These are phyloP conservation scores for Acanthamoeba castellanii DNA, from an alignment of 208 protist species.

Conservation along the genomic window DNA sequence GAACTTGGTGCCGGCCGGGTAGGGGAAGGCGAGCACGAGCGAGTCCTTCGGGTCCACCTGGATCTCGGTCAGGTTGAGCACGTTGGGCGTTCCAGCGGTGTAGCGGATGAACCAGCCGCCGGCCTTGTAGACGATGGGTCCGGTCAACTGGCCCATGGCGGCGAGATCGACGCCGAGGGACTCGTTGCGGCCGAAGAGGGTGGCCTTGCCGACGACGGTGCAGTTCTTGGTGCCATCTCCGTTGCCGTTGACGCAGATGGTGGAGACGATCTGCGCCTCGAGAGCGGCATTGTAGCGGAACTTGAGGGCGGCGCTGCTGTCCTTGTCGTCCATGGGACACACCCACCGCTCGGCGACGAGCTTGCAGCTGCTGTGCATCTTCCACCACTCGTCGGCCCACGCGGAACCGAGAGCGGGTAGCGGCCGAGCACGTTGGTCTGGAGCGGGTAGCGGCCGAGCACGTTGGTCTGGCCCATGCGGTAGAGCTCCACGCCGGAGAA, in stretches of 20 bases:
- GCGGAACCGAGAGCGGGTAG: constrained; percentile 80
- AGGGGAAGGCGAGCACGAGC: constrained; percentile 12
- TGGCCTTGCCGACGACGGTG: constrained; percentile 3
- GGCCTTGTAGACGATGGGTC: neutral
- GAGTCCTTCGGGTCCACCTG: constrained; percentile 23
- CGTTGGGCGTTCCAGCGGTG: constrained; percentile 21
- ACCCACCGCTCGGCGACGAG: neutral
- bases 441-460: constrained; percentile 83
- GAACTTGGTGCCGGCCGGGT: constrained; percentile 20
- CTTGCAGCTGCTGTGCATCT: neutral
- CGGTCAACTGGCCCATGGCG: neutral
- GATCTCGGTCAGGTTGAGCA: neutral
- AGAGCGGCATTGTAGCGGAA: neutral
- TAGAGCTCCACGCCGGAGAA: constrained; percentile 80
- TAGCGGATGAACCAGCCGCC: constrained; percentile 24
- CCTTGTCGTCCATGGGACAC: neutral
- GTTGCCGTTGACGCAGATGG: neutral
- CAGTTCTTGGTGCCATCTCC: neutral
- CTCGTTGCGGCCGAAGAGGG: constrained; percentile 18
- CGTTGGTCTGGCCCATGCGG: constrained; percentile 84
- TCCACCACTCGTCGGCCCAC: constrained; percentile 24
- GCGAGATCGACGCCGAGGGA: neutral
- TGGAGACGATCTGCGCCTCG: neutral
- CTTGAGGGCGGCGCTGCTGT: constrained; percentile 28
- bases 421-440: constrained; percentile 81